Conservation (phyloP, 345 rosid species). For the Citrus mangshanensis region DNA sequence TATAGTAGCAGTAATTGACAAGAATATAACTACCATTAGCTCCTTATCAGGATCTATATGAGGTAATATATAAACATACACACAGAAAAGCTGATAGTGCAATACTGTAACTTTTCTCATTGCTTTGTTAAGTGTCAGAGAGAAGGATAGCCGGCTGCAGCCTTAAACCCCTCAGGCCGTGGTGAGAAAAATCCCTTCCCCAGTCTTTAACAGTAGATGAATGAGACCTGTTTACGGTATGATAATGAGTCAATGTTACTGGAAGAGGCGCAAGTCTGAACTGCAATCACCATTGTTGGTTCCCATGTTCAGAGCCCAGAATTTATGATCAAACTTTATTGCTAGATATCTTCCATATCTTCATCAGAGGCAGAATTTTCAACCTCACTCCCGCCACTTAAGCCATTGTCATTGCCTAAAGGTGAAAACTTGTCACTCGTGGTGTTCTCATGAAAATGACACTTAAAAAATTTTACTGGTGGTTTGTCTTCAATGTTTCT, state of each 20-base stretch:
- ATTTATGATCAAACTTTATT: constrained; percentile 1
- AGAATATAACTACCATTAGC: too few species aligned
- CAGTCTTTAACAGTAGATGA: not conserved
- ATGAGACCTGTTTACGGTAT: not conserved
- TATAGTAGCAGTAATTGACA: too few species aligned
- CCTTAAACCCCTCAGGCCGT: not conserved
- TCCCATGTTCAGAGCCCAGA: not conserved
- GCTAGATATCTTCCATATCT: constrained; percentile 34
- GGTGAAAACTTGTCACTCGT: constrained; percentile 17
- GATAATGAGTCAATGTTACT: not conserved
- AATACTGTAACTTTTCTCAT: not conserved
- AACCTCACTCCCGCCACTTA: constrained; percentile 45
- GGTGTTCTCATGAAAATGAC: constrained; percentile 27
- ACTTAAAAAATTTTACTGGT: constrained; percentile 47
- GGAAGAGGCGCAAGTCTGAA: not conserved
- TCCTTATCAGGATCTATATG: not conserved
- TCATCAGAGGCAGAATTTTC: constrained; percentile 29
- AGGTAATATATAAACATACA: not conserved
- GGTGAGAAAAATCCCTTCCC: not conserved
- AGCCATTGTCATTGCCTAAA: constrained; percentile 23
- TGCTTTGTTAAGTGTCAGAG: not conserved
- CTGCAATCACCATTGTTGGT: not conserved
- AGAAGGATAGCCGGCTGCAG: not conserved
- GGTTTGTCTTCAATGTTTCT: constrained; percentile 34
- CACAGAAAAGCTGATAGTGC: not conserved